These are phyloP conservation scores for Claviceps cyperi DNA, from an alignment of 2,329 filamentous ascomycete species.

Conservation along the genomic window DNA sequence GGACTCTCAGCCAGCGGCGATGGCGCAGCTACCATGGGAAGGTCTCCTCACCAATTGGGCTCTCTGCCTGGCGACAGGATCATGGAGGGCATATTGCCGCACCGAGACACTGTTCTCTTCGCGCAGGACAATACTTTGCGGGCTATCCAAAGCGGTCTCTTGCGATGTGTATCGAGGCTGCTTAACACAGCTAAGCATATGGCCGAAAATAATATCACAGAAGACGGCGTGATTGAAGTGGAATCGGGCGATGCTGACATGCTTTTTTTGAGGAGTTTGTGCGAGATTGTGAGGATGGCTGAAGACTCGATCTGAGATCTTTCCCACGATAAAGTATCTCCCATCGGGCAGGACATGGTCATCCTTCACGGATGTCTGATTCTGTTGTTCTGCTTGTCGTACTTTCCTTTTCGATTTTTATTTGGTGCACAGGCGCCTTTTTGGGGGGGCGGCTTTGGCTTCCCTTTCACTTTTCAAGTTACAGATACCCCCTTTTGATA, in stretches of 20 bases:
- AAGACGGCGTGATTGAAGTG: conserved; percentile 17
- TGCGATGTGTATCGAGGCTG: conserved; percentile 35
- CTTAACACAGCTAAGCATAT: conserved; percentile 32
- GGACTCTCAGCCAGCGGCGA: conserved; percentile 24
- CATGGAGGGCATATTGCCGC: conserved; percentile 14
- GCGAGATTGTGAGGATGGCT: conserved; percentile 26
- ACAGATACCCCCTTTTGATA: not conserved
- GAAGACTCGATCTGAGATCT: conserved; percentile 16
- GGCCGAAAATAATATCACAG: conserved; percentile 14
- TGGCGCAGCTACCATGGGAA: conserved; percentile 10
- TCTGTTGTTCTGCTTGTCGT: too few species aligned
- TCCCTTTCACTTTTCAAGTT: not conserved
- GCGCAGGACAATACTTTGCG: conserved; percentile 22
- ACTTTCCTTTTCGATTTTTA: not conserved
- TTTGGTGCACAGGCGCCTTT: not conserved
- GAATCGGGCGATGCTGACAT: conserved; percentile 20
- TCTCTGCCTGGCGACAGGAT: conserved; percentile 14
- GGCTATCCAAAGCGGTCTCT: conserved; percentile 34
- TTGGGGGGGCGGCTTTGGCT: not conserved
- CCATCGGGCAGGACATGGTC: not conserved
- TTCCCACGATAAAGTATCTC: not conserved
- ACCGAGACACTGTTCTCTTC: conserved; percentile 8
- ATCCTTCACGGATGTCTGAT: not conserved
- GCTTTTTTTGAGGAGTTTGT: conserved; percentile 25
- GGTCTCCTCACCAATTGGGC: conserved; percentile 13